A percentile compares a stretch with the other conserved stretches of the same genome.
Conservation (phyloP, 805 yeast genomes). For the Cyberlindnera mycetangii region DNA sequence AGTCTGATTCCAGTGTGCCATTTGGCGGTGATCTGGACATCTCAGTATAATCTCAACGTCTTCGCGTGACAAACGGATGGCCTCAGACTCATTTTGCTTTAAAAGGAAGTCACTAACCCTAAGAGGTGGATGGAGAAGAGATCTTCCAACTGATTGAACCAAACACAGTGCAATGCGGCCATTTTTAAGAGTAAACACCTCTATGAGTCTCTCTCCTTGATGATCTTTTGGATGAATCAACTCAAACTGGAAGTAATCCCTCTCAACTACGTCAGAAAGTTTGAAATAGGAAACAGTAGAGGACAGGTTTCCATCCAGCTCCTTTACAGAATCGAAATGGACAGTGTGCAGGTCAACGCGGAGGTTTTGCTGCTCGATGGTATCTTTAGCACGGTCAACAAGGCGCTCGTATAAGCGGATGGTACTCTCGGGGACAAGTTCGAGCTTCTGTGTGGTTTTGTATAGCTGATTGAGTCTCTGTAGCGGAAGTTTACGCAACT, state of each 20-base stretch:
- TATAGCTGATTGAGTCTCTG: constrained; percentile 14
- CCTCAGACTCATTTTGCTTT: constrained; percentile 12
- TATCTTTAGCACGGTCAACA: constrained; percentile 20
- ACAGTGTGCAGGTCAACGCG: constrained; percentile 21
- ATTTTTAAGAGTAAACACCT: constrained; percentile 19
- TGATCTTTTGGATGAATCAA: constrained; percentile 10
- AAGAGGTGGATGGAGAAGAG: constrained; percentile 24
- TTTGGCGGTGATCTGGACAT: constrained; percentile 26
- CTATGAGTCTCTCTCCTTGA: constrained; percentile 14
- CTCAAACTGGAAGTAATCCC: constrained; percentile 27
- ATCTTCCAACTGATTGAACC: constrained; percentile 25
- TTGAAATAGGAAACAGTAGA: constrained; percentile 21
- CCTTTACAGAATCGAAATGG: constrained; percentile 18
- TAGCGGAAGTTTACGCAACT: constrained; percentile 17
- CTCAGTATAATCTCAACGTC: constrained; percentile 12
- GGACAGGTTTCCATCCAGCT: constrained; percentile 8
- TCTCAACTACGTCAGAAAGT: constrained; percentile 16
- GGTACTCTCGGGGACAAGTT: constrained; percentile 4
- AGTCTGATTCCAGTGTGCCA: constrained; percentile 22
- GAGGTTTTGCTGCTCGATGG: constrained; percentile 22
- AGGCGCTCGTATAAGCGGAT: constrained; percentile 7
- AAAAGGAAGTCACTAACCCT: constrained; percentile 18
- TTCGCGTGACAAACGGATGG: constrained; percentile 2
- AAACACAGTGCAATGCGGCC: constrained; percentile 24
- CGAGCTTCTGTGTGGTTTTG: constrained; percentile 11